Base-by-base conservation (phyloP, 352 stramenopile genomes). In the Phytophthora tubulina region DNA sequence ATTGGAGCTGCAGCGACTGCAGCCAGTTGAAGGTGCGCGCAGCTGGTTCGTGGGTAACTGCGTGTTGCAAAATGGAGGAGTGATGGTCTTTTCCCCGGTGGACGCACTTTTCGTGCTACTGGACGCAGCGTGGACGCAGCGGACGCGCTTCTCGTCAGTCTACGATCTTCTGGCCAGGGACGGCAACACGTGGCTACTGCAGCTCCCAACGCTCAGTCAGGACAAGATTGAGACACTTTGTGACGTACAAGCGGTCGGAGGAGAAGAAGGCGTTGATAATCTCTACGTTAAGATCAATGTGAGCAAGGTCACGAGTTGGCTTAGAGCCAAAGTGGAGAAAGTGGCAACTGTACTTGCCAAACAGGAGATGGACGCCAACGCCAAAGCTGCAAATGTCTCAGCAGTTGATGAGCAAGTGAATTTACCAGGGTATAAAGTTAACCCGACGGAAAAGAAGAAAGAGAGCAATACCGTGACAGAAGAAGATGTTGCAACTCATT, bases 21-120 rank as follows among this genome's bases (percentile, higher is more conserved):
- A 92, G 67, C 85, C 82, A 45, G 46, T 89, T 7, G 70, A 88
- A 36, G 81, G 89, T 59, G 67, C 78, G 53, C 75, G 85, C 27
- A 93, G 85, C 70, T 95, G 87, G 87, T 95, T 95, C 66, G 71
- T 92, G 10, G 84, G 81, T n/a, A 93, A 91, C 63, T 52, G 73
- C 56, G 89, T 94, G 46, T 54, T 88, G 36, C 82, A 92, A 75
- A 80, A 94, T 54, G 88, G 86, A 11, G 83, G 76, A 41, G 9
- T 94, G 15, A 71, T 86, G 31, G 72, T 94, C 41, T 81, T 94
- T 21, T 88, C 89, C 7, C 82, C 78, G 8, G 70, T 94, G 38
- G 86, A 96, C 36, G 76, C 85, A 38, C 72, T 93, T 2, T 94
- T 94, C 48, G 85, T 96, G 61, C 66, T 96, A 14, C 61, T 96